Base-by-base conservation (phyloP, 2,329 filamentous ascomycete genomes). In the Davidsoniella neocaledoniae region DNA sequence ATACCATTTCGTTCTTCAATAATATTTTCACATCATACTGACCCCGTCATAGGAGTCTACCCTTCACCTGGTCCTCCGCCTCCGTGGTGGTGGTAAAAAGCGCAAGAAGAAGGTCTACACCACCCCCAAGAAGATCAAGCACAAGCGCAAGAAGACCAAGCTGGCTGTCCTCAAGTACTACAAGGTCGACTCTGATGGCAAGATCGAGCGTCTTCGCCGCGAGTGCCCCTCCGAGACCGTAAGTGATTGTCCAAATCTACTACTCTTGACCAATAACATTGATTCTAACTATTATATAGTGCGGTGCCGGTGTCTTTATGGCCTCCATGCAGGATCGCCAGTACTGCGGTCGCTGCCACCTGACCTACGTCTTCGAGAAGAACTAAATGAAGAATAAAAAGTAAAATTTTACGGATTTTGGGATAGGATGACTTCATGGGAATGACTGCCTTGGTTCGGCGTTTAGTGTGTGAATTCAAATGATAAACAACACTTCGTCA, bases 121-220 rank as follows among this genome's bases (percentile, higher is more conserved):
- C 69, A 98, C 91, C 66, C 91, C 91, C 71, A 98, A 98, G 88
- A 98, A 98, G 87, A 98, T 98, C 84, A 98, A 98, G 91, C 91
- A 98, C 83, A 98, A 98, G 88, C 84, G 87, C 78, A 98, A 96
- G 87, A 98, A 98, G 90, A 94, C 85, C 81, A 98, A 98, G 84
- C 77, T 98, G 71, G 91, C 91, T 65, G 90, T 98, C 62, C 88
- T 98, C 72, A 98, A 98, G 83, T 98, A 98, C 86, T 98, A 98
- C 86, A 98, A 98, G 86, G 91, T 98, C 64, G 91, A 96, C 72
- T 86, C 85, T 63, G 91, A 98, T 66, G 91, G 93, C 73, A 96
- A 96, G 83, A 96, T 98, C 64, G 91, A 98, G 84, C 91, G 91
- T 67, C 83, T 98, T 61, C 81, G 93, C 68, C 81, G 91, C 72